phyloP scores from a whole-genome alignment of 352 stramenopile genomes.

The Elongisporangium anandrum region DNA sequence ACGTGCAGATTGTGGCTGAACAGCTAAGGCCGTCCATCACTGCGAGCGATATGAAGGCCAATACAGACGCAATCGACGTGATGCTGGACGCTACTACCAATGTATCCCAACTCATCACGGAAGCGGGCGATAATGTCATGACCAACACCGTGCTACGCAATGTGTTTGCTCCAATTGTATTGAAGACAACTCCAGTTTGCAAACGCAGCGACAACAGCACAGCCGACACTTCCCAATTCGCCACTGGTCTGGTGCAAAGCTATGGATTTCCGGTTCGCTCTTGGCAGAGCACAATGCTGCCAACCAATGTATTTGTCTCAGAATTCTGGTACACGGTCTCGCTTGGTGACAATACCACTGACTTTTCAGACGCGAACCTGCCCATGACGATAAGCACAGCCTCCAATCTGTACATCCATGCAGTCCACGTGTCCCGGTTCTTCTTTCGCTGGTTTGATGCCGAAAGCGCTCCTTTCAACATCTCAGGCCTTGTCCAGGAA shows the following conservation, averaged over 20 bases:
- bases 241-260: neutral
- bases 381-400: neutral
- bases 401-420: neutral
- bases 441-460: neutral
- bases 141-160: neutral
- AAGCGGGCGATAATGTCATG: neutral
- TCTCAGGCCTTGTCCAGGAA: neutral
- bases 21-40: neutral
- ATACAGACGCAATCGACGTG: neutral
- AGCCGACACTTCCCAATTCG: neutral
- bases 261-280: neutral
- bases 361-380: neutral
- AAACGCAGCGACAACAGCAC: neutral
- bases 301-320: neutral
- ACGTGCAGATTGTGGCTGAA: neutral
- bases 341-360: neutral
- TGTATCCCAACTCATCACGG: neutral
- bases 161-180: neutral
- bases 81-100: neutral
- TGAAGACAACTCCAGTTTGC: neutral
- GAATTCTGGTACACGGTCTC: neutral
- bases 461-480: neutral
- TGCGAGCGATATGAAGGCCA: neutral
- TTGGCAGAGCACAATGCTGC: neutral
- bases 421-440: neutral